Percentiles rank a stretch among this genome's conserved stretches.
phyloP scores from a whole-genome alignment of 805 yeast species.

The Starmerella sirachaensis region DNA sequence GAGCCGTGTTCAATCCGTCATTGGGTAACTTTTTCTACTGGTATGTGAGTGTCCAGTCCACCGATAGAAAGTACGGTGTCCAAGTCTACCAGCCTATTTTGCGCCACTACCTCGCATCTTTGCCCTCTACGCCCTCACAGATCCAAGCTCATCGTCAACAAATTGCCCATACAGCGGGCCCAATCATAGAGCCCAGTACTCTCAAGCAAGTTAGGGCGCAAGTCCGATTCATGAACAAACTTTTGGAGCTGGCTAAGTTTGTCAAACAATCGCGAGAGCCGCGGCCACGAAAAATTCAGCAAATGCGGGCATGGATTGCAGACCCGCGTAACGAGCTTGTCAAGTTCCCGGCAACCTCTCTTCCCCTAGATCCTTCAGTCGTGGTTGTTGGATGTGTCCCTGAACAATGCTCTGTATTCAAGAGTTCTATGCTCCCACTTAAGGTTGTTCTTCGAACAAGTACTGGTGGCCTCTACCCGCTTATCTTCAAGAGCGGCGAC shows the following conservation, averaged over 20 bases:
- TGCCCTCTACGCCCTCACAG: slow-evolving; percentile 22
- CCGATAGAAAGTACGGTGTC: slow-evolving; percentile 48
- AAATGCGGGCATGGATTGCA: slow-evolving; percentile 44
- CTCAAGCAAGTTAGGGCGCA: slow-evolving; percentile 36
- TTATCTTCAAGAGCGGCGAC: slow-evolving; percentile 93
- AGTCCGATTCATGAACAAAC: slow-evolving; percentile 51
- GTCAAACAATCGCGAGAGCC: slow-evolving; percentile 61
- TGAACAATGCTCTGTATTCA: slow-evolving; percentile 74
- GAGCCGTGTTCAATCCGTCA: slow-evolving; percentile 51
- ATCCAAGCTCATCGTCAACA: slow-evolving; percentile 5
- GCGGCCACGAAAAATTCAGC: slow-evolving; percentile 62
- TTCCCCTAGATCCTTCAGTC: slow-evolving; percentile 77
- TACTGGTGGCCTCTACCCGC: slow-evolving; percentile 45
- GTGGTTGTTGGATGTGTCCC: slow-evolving; percentile 65
- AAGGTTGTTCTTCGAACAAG: slow-evolving; percentile 62
- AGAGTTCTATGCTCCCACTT: slow-evolving; percentile 80
- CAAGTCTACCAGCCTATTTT: slow-evolving; percentile 37
- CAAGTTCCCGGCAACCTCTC: slow-evolving; percentile 43
- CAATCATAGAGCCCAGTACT: slow-evolving; percentile 6
- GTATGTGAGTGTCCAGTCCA: slow-evolving; percentile 73
- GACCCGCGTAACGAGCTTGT: slow-evolving; percentile 36
- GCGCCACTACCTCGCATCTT: slow-evolving; percentile 34
- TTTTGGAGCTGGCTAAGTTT: slow-evolving; percentile 53
- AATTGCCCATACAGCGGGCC: slow-evolving; percentile 1
- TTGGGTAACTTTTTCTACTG: slow-evolving; percentile 81